Evolutionary conservation across 23 red algal genomes (phyloP).

Genomic region (Gracilaria gracilis): DNA sequence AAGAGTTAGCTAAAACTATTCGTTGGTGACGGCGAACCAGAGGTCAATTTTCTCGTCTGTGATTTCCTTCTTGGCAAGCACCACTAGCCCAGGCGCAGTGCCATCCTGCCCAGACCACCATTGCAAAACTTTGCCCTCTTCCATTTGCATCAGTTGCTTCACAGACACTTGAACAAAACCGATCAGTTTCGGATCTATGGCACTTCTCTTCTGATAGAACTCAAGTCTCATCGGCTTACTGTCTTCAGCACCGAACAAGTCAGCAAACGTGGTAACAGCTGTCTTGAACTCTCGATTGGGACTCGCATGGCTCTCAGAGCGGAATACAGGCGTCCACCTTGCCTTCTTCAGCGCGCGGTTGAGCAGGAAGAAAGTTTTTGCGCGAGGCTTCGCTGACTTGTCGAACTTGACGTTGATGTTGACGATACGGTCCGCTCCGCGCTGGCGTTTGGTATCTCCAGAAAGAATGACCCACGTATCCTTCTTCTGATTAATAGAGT

Average conservation of each 20-base stretch:
- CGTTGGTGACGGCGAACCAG: slow-evolving; percentile 79
- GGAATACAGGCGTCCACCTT: slow-evolving; percentile 81
- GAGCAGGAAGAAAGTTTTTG: slow-evolving; percentile 71
- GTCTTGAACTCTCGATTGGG: slow-evolving; percentile 71
- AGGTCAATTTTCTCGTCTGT: slow-evolving; percentile 57
- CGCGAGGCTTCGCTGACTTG: slow-evolving; percentile 67
- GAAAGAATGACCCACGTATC: slow-evolving; percentile 75
- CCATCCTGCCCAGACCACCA: slow-evolving; percentile 83
- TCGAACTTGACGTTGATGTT: slow-evolving; percentile 78
- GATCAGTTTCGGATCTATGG: slow-evolving; percentile 75
- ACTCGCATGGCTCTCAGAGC: slow-evolving; percentile 60
- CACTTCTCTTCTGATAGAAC: slow-evolving; percentile 77
- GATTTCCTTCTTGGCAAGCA: slow-evolving; percentile 74
- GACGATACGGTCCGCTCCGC: slow-evolving; percentile 63
- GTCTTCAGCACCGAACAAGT: slow-evolving; percentile 61
- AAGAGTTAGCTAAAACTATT: slow-evolving; percentile 38
- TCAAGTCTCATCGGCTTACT: slow-evolving; percentile 72
- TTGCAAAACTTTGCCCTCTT: slow-evolving; percentile 79
- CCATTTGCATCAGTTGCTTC: slow-evolving; percentile 68
- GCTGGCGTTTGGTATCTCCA: slow-evolving; percentile 52
- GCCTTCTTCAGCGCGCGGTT: slow-evolving; percentile 78
- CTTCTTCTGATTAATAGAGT: slow-evolving; percentile 78
- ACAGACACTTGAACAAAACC: slow-evolving; percentile 76
- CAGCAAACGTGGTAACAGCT: slow-evolving; percentile 50
- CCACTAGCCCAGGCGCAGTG: slow-evolving; percentile 63